phyloP scores from a whole-genome alignment of 108 stramenopile species.

The Fistulifera pelliculosa region DNA sequence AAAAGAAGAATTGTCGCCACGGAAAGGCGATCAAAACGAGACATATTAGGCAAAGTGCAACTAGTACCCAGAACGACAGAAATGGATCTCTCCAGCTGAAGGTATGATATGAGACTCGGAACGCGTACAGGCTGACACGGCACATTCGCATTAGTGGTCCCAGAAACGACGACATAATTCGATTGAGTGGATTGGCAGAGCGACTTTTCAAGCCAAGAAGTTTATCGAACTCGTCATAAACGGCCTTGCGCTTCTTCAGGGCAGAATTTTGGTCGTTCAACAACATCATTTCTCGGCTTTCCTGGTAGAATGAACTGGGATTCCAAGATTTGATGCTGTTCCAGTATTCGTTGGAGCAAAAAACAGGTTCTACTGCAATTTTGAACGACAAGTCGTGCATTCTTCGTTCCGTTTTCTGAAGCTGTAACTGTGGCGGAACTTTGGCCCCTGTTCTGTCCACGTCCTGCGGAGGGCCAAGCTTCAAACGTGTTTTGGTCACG shows the following conservation, averaged over 20 bases:
- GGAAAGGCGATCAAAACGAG: constrained; percentile 59
- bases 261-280: constrained; percentile 1
- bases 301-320: neutral
- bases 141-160: constrained; percentile 52
- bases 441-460: constrained; percentile 25
- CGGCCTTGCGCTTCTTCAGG: neutral
- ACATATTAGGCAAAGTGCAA: constrained; percentile 26
- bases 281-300: neutral
- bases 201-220: constrained; percentile 34
- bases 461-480: constrained; percentile 35
- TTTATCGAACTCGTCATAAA: constrained; percentile 40
- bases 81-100: constrained; percentile 69
- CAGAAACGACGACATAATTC: constrained; percentile 36
- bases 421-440: constrained; percentile 26
- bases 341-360: constrained; percentile 7
- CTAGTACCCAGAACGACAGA: constrained; percentile 50
- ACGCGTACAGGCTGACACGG: constrained; percentile 24
- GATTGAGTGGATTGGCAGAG: constrained; percentile 33
- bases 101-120: constrained; percentile 53
- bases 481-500: constrained; percentile 8
- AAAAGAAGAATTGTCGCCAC: constrained; percentile 62
- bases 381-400: constrained; percentile 32
- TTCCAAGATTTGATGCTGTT: too few species aligned
- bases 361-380: constrained; percentile 39
- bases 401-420: constrained; percentile 27